Conservation (phyloP, 805 yeast species). For the Pichia occidentalis region DNA sequence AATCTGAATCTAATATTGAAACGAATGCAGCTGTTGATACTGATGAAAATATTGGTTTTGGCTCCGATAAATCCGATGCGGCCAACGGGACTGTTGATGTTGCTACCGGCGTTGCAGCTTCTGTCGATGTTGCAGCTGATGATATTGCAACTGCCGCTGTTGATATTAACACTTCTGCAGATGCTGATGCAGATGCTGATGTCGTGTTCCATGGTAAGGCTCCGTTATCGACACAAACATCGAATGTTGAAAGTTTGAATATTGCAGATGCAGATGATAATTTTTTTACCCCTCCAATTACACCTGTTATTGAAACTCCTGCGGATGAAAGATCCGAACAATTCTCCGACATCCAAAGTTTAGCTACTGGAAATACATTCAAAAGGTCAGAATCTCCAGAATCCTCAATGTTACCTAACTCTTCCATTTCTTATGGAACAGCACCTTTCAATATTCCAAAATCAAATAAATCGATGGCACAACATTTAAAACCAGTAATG, state of each 20-base stretch:
- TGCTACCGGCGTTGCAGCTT: too few species aligned
- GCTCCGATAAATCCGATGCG: conserved; percentile 11
- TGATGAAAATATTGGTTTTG: neutral
- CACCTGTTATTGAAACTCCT: conserved; percentile 2
- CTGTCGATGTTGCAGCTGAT: conserved; percentile 13
- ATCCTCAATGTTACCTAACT: conserved; percentile 4
- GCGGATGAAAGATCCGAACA: too few species aligned
- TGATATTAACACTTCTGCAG: too few species aligned
- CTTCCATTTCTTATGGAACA: neutral
- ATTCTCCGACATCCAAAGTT: too few species aligned
- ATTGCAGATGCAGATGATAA: neutral
- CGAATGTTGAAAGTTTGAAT: neutral
- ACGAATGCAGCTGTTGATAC: too few species aligned
- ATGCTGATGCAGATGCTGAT: conserved; percentile 5
- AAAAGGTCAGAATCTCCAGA: conserved; percentile 8
- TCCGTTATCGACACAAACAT: neutral
- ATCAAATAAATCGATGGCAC: conserved; percentile 34
- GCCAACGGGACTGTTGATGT: too few species aligned
- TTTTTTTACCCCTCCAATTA: conserved; percentile 8
- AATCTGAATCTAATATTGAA: too few species aligned
- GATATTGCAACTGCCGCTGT: too few species aligned
- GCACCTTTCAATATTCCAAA: too few species aligned
- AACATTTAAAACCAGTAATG: conserved; percentile 42
- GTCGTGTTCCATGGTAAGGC: neutral
- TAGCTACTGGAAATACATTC: neutral